Conservation (phyloP, 1,139 yeast genomes). For the Geotrichum fermentans region DNA sequence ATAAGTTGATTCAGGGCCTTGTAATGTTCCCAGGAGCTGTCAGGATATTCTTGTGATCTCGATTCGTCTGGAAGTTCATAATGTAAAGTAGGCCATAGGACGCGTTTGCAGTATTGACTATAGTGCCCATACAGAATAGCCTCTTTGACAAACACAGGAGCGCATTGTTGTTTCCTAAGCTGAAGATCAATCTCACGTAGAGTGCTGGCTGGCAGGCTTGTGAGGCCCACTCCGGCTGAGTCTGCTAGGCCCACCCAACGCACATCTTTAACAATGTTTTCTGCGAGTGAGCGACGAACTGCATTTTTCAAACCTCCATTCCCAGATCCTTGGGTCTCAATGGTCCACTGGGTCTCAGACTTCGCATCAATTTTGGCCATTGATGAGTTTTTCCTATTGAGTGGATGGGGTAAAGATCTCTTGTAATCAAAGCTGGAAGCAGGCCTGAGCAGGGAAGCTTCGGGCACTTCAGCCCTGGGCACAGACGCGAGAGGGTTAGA, state of each 20-base stretch:
- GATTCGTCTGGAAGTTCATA: slow-evolving; percentile 96
- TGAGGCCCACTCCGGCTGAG: slow-evolving; percentile 80
- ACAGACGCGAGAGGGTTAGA: no score
- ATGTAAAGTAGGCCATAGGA: slow-evolving; percentile 94
- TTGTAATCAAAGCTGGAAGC: no score
- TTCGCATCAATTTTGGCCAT: slow-evolving; percentile 42
- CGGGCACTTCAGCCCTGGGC: no score
- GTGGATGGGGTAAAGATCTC: no score
- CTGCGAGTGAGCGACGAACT: slow-evolving; percentile 54
- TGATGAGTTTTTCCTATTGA: no score
- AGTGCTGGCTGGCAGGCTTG: slow-evolving; percentile 39
- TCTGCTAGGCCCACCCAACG: slow-evolving; percentile 89
- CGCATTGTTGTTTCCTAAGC: slow-evolving; percentile 47
- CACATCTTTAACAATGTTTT: slow-evolving; percentile 46
- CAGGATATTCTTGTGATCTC: slow-evolving; percentile 89
- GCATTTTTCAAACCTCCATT: slow-evolving; percentile 89
- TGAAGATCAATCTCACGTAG: slow-evolving; percentile 42
- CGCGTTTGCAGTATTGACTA: slow-evolving; percentile 83
- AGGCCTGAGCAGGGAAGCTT: no score
- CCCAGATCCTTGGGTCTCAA: slow-evolving; percentile 64
- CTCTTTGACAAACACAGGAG: slow-evolving; percentile 71
- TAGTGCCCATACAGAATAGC: slow-evolving; percentile 83
- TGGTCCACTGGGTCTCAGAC: slow-evolving; percentile 69
- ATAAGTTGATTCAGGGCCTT: slow-evolving; percentile 66
- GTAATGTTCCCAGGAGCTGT: slow-evolving; percentile 88